Evolutionary conservation across 306 rosid genomes (phyloP), one percentile per base, ranked within the genome.

Genomic region (Lathyrus aphaca): DNA sequence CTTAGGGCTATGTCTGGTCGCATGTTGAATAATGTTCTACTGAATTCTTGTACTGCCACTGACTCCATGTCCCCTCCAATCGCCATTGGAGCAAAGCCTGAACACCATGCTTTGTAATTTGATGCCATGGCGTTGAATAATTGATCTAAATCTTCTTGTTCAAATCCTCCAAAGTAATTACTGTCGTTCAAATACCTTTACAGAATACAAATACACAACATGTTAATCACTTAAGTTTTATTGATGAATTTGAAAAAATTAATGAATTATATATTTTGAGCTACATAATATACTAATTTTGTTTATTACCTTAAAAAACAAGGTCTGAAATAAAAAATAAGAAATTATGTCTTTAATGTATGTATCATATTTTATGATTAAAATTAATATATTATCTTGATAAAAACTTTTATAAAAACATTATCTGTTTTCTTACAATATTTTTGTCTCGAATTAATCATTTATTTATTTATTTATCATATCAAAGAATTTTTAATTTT

Each of bases 51-150:
- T 15, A 89, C 90, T 12, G 86, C 89, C 25, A 81, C 83, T 2
- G 92, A 91, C 0, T 89, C 95, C 96, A 91, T 75, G 73, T 91
- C 96, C 0, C 97, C 95, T 0, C 97, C 95, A 1, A 89, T 84
- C 0, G 87, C 85, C 30, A 91, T 54, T 0, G 96, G 97, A 11
- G 97, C 97, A 14, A 89, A 91, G 0, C 95, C 95, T 0, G 85
- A 78, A 37, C 96, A 91, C 90, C 96, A 91, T 0, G 97, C 91
- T 80, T 91, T 82, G 87, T 85, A 87, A 63, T 89, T 91, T 16
- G 82, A 46, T 27, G 37, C 76, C 85, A 89, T 78, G 0, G 90
- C 95, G 12, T 84, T 61, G 64, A 92, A 91, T 42, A 91, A 66
- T 27, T 91, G 84, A 13, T 85, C 72, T 11, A 89, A 48, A 4